Conservation (phyloP, 1,284 basidiomycete species). For the Phellopilus nigrolimitatus region DNA sequence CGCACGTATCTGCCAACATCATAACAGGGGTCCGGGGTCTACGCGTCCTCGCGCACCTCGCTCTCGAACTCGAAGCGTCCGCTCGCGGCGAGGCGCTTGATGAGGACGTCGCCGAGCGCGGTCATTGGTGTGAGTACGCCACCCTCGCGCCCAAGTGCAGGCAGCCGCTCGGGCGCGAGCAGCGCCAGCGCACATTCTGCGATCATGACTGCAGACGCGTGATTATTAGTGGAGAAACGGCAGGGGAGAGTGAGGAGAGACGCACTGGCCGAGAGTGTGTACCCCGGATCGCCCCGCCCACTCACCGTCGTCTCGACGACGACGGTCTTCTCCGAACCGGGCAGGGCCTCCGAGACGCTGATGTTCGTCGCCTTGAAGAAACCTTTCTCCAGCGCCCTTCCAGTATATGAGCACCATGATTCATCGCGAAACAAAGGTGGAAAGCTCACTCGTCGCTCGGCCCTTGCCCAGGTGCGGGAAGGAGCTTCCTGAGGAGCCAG, state of each 20-base stretch:
- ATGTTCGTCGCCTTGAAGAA: conserved; percentile 54
- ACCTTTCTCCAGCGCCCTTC: conserved; percentile 53
- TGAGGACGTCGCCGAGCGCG: conserved; percentile 68
- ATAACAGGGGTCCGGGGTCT: no score
- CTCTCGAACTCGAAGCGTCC: conserved; percentile 39
- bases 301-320: conserved; percentile 55
- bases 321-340: conserved; percentile 38
- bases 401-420: no score
- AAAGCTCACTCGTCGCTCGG: conserved; percentile 52
- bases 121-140: conserved; percentile 77
- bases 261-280: conserved; percentile 61
- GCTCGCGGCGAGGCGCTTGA: conserved; percentile 56
- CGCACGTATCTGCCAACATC: no score
- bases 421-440: not conserved
- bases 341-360: conserved; percentile 39
- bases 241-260: conserved; percentile 3
- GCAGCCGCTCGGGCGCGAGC: conserved; percentile 43
- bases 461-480: conserved; percentile 56
- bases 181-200: conserved; percentile 72
- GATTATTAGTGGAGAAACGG: not conserved
- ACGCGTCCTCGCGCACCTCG: not conserved
- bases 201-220: conserved; percentile 54
- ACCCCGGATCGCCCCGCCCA: conserved; percentile 78
- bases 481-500: conserved; percentile 44
- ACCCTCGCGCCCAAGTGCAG: conserved; percentile 53